Conservation (phyloP, 2,329 filamentous ascomycete species). For the Elsinoe perseae region DNA sequence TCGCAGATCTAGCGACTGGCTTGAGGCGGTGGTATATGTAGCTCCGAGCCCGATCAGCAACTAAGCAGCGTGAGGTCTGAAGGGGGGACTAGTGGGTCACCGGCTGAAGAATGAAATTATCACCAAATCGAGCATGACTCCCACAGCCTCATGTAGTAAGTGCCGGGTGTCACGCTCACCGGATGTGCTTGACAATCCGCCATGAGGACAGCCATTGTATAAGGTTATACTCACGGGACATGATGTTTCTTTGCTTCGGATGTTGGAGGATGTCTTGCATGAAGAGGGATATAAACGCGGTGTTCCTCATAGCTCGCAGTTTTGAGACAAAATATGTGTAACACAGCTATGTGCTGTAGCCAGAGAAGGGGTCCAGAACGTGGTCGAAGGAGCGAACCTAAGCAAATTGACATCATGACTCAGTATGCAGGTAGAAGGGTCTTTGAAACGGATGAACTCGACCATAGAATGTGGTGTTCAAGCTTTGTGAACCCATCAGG, state of each 20-base stretch:
- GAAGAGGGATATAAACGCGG: background rate
- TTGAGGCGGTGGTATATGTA: too few relatives aligned
- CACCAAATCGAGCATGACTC: background rate
- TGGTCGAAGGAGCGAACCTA: background rate
- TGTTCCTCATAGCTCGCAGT: background rate
- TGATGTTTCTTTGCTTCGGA: background rate
- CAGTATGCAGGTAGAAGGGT: background rate
- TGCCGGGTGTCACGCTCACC: background rate
- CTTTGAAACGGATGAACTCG: background rate
- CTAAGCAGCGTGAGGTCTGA: background rate
- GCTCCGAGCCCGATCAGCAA: too few relatives aligned
- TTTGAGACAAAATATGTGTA: background rate
- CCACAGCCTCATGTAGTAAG: background rate
- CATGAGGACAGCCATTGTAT: too few relatives aligned
- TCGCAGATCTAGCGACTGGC: too few relatives aligned
- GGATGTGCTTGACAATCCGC: background rate
- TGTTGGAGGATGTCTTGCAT: background rate
- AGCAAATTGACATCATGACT: slow-evolving; percentile 11
- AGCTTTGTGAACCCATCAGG: background rate
- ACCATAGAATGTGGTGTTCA: too few relatives aligned
- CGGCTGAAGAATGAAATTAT: background rate
- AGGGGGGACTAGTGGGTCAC: background rate
- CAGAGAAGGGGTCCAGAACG: background rate
- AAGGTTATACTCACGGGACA: background rate
- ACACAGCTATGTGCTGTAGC: background rate